A percentile compares a stretch with the other conserved stretches of the same genome.
Conservation (phyloP, 345 rosid species). For the Boechera retrofracta region DNA sequence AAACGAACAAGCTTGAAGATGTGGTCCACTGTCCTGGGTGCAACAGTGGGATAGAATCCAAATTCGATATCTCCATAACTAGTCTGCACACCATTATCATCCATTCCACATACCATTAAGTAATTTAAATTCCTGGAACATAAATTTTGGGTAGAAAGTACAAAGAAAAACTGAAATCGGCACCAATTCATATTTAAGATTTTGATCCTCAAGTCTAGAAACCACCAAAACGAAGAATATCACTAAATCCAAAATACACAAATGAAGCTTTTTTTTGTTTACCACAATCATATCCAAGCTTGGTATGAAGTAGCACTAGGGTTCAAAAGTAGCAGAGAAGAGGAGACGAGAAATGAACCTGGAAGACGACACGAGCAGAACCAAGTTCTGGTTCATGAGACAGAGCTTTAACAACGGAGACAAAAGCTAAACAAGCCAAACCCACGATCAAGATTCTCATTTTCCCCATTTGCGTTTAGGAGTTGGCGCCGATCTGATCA, state of each 20-base stretch:
- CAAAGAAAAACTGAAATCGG: neutral
- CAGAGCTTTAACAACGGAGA: slow-evolving; percentile 43
- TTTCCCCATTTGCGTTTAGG: slow-evolving; percentile 18
- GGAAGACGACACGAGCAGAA: slow-evolving; percentile 93
- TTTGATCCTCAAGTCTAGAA: neutral
- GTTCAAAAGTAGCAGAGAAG: neutral
- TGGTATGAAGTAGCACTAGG: neutral
- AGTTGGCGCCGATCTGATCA: slow-evolving; percentile 48
- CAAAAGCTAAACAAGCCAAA: slow-evolving; percentile 38
- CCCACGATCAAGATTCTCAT: slow-evolving; percentile 41
- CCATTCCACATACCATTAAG: neutral
- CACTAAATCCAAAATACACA: neutral
- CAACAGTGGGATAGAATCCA: slow-evolving; percentile 84
- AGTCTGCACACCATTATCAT: slow-evolving; percentile 55
- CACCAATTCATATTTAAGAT: neutral
- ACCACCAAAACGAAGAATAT: neutral
- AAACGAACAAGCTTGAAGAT: slow-evolving; percentile 89
- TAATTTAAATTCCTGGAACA: neutral
- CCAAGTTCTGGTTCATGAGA: slow-evolving; percentile 71
- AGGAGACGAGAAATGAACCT: slow-evolving; percentile 52
- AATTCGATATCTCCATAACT: slow-evolving; percentile 89
- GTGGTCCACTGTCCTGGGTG: slow-evolving; percentile 92
- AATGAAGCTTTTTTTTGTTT: too few species aligned
- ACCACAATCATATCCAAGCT: neutral
- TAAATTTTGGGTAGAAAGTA: neutral